Base-by-base conservation (phyloP, 352 stramenopile genomes). In the Globisporangium abappressorium region DNA sequence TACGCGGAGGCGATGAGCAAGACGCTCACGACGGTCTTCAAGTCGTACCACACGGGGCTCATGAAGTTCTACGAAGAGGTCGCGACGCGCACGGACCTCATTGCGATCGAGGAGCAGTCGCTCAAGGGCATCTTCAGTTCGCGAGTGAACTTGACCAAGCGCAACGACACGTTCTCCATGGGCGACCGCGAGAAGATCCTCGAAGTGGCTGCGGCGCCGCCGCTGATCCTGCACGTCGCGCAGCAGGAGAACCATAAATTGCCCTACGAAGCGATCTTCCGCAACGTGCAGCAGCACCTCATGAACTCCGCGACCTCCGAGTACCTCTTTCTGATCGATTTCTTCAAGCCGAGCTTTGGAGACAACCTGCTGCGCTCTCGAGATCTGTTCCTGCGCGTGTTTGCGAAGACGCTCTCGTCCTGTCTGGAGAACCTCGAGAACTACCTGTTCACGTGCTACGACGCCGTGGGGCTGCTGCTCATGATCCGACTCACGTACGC, bases 1-100 rank as follows among this genome's bases (percentile, higher is more conserved):
- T 99, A 99, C 79, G 89, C 97, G 0, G 96, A 99, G 64, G 97
- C 82, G 15, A 99, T 99, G 97, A 97, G 94, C 62, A 98, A 97
- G 70, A 99, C 96, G 15, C 78, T 99, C 47, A 89, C 92, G 58
- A 89, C 76, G 57, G 88, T 99, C 7, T 99, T 99, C 82, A 94
- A 96, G 53, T 97, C 95, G 22, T 99, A 99, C 76, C 93, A 98
- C 75, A 84, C 89, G 24, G 95, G 97, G 36, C 78, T 99, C 0
- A 80, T 98, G 64, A 97, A 98, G 69, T 87, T 99, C 54, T 94
- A 99, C 73, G 80, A 97, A 14, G 96, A 98, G 64, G 83, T 98
- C 34, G 94, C 97, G 5, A 87, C 88, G 5, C 81, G 92, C 53
- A 87, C 95, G 3, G 97, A 99, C 80, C 75, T 99, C 7, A 96